phyloP scores from a whole-genome alignment of 2,329 filamentous ascomycete genomes.

The Cryphonectria radicalis region DNA sequence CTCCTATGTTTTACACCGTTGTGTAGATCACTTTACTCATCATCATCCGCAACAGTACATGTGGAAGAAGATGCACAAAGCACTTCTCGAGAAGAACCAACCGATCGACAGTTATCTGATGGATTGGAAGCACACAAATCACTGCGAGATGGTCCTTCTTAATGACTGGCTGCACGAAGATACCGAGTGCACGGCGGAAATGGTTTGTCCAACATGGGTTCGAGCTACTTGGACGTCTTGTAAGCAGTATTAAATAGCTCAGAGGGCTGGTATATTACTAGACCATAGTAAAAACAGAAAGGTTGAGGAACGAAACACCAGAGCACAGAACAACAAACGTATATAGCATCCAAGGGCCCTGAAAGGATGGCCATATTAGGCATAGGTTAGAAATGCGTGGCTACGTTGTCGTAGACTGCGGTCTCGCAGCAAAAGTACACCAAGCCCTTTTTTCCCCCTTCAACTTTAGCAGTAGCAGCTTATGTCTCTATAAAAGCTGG shows the following conservation, averaged over 20 bases:
- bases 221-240: slow-evolving; percentile 27
- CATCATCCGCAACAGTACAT: slow-evolving; percentile 23
- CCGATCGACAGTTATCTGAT: slow-evolving; percentile 30
- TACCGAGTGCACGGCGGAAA: slow-evolving; percentile 25
- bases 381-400: no score
- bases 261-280: background rate
- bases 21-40: background rate
- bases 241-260: slow-evolving; percentile 5
- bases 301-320: no score
- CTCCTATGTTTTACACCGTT: background rate
- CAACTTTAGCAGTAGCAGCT: no score
- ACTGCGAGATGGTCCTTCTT: slow-evolving; percentile 27
- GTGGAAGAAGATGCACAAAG: slow-evolving; percentile 31
- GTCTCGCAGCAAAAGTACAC: no score
- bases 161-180: slow-evolving; percentile 29
- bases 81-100: slow-evolving; percentile 22
- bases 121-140: slow-evolving; percentile 27
- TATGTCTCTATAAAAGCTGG: no score
- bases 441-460: no score
- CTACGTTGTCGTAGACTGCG: no score
- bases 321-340: no score
- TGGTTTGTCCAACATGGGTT: slow-evolving; percentile 30
- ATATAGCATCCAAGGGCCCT: no score
- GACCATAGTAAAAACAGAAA: background rate
- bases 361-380: no score